phyloP scores from a whole-genome alignment of 495 filamentous ascomycete genomes.

The Geopyxis carbonaria region DNA sequence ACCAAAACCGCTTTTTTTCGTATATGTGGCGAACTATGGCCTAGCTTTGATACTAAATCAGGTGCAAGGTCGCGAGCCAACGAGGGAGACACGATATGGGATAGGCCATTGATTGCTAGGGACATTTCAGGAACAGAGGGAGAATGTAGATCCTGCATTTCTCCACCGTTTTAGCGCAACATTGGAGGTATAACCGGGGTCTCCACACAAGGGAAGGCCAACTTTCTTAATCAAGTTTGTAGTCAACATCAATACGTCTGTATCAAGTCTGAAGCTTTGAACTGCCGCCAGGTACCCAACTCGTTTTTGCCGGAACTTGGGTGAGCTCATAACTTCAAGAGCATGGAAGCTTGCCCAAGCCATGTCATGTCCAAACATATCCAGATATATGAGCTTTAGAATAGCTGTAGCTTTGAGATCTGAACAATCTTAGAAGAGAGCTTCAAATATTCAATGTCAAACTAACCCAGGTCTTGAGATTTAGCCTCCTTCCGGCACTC shows the following conservation, averaged over 20 bases:
- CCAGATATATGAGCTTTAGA: slow-evolving; percentile 86
- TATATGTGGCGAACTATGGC: slow-evolving; percentile 63
- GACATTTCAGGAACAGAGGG: slow-evolving; percentile 56
- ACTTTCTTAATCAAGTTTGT: slow-evolving; percentile 96
- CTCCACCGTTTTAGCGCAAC: slow-evolving; percentile 8
- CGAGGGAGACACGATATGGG: slow-evolving; percentile 80
- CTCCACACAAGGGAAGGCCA: slow-evolving; percentile 4
- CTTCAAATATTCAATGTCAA: neutral
- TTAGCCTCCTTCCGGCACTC: slow-evolving; percentile 88
- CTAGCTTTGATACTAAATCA: slow-evolving; percentile 71
- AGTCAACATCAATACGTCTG: slow-evolving; percentile 92
- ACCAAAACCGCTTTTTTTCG: slow-evolving; percentile 92
- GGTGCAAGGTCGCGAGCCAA: slow-evolving; percentile 73
- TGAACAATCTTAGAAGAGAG: slow-evolving; percentile 30
- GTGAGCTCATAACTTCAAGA: slow-evolving; percentile 92
- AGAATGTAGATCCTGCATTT: slow-evolving; percentile 56
- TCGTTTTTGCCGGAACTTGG: slow-evolving; percentile 85
- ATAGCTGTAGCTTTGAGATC: slow-evolving; percentile 91
- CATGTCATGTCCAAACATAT: slow-evolving; percentile 99
- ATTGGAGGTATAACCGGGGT: slow-evolving; percentile 8
- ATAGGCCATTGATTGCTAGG: slow-evolving; percentile 69
- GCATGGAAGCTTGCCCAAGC: slow-evolving; percentile 98
- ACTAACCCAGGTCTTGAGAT: slow-evolving; percentile 70
- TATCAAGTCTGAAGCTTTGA: slow-evolving; percentile 88
- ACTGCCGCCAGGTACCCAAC: slow-evolving; percentile 93